These are phyloP conservation scores for Phylloporus rhodoxanthus DNA, from an alignment of 768 basidiomycete species.

Conservation along the genomic window DNA sequence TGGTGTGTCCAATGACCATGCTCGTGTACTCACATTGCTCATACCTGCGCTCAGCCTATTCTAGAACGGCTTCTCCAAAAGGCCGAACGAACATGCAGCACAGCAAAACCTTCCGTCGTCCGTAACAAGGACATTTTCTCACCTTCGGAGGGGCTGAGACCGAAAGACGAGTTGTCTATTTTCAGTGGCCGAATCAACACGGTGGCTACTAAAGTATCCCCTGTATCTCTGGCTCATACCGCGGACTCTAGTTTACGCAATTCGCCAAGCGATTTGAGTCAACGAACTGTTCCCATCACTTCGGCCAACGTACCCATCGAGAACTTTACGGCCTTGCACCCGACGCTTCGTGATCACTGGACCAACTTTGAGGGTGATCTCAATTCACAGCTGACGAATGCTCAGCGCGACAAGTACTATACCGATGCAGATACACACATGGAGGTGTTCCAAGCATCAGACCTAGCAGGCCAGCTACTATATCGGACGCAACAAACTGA, in stretches of 20 bases:
- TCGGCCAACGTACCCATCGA: constrained; percentile 15
- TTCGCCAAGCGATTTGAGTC: constrained; percentile 21
- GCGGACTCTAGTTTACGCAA: not conserved
- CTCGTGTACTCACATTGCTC: constrained; percentile 1
- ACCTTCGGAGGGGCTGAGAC: constrained; percentile 38
- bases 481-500: constrained; percentile 14
- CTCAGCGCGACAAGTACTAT: constrained; percentile 22
- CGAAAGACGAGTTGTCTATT: constrained; percentile 67
- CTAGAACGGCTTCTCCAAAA: constrained; percentile 55
- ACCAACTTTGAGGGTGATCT: constrained; percentile 53
- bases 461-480: not conserved
- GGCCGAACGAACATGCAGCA: constrained; percentile 49
- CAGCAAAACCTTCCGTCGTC: constrained; percentile 39
- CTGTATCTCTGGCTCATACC: constrained; percentile 14
- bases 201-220: constrained; percentile 42
- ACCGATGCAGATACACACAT: constrained; percentile 18
- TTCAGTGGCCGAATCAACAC: constrained; percentile 74
- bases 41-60: constrained; percentile 47
- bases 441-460: constrained; percentile 5
- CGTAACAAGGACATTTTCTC: constrained; percentile 54
- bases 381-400: constrained; percentile 42
- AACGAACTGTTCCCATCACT: constrained; percentile 28
- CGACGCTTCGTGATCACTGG: constrained; percentile 50
- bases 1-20: constrained; percentile 37
- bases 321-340: constrained; percentile 46